Base-by-base conservation (phyloP, 306 rosid genomes). In the Quercus dentata region DNA sequence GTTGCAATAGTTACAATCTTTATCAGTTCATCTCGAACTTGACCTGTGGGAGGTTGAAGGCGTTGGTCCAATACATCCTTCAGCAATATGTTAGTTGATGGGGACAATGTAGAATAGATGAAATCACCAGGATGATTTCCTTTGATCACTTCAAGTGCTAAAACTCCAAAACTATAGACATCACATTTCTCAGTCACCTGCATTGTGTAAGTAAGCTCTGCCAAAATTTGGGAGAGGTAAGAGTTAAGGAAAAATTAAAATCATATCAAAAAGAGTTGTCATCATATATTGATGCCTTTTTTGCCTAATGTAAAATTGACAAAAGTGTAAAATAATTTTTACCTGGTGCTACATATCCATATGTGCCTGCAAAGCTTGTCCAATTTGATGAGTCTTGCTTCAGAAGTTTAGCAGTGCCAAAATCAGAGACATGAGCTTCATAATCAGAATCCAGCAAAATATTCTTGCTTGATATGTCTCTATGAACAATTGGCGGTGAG, bases 151-250 rank as follows among this genome's bases (percentile, higher is more conserved):
- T 76, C 81, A 14, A 81, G n/a, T 35, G 80, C 49, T 5, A 76
- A 5, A 6, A 74, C 78, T n/a, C 86, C 77, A 51, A 76, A 76
- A 23, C 81, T 76, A 62, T 52, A 76, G 0, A 71, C 70, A 30
- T 71, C 74, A 7, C 69, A 71, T n/a, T 81, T 76, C 59, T 76
- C 79, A 0, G 67, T 82, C 52, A 77, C 51, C 70, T 56, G 68
- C 75, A 28, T 64, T n/a, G 85, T 77, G 78, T 73, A 78, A 46
- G 86, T 79, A 14, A 83, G 56, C 82, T 83, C 86, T 83, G 70
- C 79, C 6, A 27, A 27, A 0, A 63, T 19, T 11, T n/a, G 8
- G 9, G 56, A 4, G n/a, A 35, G 41, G 4, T 31, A 5, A 31
- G 33, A 31, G 27, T 25, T 25, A 25, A 28, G 30, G 30, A 28